Evolutionary conservation across 306 rosid genomes (phyloP), one percentile per base, ranked within the genome.

Genomic region (Bauhinia variegata): DNA sequence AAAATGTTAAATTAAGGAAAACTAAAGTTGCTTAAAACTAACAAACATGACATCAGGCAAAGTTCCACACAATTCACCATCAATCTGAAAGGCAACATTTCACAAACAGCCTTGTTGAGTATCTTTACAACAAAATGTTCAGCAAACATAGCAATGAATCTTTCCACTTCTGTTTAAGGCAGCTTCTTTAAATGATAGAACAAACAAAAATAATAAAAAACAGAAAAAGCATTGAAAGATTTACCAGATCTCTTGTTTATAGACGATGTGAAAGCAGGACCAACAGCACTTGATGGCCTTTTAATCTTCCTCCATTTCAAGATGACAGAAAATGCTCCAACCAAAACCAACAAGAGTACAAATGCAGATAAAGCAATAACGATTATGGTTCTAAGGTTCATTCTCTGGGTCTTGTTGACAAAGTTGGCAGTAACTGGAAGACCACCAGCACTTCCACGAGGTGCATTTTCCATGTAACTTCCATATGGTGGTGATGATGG

Each of bases 241-340:
- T 80, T 80, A 87, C 98, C 96, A 48, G 86, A 78, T 87, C 86
- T 88, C 86, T 84, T 92, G 75, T 89, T 89, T 34, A 83, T 65
- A 64, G 88, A 87, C 5, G 80, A 76, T 10, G 84, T 37, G 68
- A 81, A 72, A 54, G 78, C 80, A 58, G 85, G 89, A 65, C 89
- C 91, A 44, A 83, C 76, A 18, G 86, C 87, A 70, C 58, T 83
- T 72, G 98, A 84, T 43, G 91, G 91, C 65, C 85, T 81, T 78
- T 85, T 75, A 65, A 48, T 66, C 81, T 74, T 89, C 82, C 85
- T 77, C 96, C 96, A 89, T 79, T 89, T 84, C 51, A 86, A 42
- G 64, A 84, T 9, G 14, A 89, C 18, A 39, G 30, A 78, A 73
- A 89, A 49, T 54, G 87, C 87, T 78, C 88, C 98, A 76, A 78